Base-by-base conservation (phyloP, 768 basidiomycete species). In the Lanmaoa rubissima region DNA sequence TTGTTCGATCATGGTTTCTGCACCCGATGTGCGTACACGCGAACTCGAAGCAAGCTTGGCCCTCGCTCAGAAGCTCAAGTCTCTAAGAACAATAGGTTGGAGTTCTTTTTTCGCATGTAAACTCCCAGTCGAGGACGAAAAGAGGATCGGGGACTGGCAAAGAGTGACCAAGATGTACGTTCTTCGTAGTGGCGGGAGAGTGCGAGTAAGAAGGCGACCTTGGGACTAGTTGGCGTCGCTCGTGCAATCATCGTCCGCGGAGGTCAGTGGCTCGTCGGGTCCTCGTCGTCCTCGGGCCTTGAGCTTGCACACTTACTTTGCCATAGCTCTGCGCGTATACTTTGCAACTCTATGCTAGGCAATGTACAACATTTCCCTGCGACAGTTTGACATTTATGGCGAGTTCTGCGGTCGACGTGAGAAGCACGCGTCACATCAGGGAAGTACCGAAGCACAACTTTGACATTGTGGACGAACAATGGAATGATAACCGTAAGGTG, bases 1-100 rank as follows among this genome's bases (percentile, higher is more conserved):
- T 32, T 86, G 84, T 65, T 38, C 59, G 48, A 58, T 62, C 50
- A 11, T 61, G 28, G 53, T 63, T 31, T 67, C 67, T 26, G 58
- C 53, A n/a, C 58, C 67, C 5, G 59, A 65, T 14, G 75, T 80
- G 7, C 76, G 75, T 53, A 63, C 68, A 24, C 72, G 75, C 17
- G 85, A 86, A 60, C 72, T 84, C 2, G 63, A 72, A 24, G 82
- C 80, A 8, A 80, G 76, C 56, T 65, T 80, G 26, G 56, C 73
- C 26, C 65, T 87, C 26, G 80, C 78, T 3, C 71, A 68, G 53
- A 71, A 71, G 47, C 67, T 86, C 48, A 77, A 76, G 48, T 69
- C 75, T 3, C 54, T 86, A 14, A 63, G 71, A 51, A 75, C 68
- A 1, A 69, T 86, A 31, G 70, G 76, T 17, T 87, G 84, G 82